A percentile compares a stretch with the other conserved stretches of the same genome.
Evolutionary conservation across 164 flowering plant genomes (phyloP).

Genomic region (Piper betle): DNA sequence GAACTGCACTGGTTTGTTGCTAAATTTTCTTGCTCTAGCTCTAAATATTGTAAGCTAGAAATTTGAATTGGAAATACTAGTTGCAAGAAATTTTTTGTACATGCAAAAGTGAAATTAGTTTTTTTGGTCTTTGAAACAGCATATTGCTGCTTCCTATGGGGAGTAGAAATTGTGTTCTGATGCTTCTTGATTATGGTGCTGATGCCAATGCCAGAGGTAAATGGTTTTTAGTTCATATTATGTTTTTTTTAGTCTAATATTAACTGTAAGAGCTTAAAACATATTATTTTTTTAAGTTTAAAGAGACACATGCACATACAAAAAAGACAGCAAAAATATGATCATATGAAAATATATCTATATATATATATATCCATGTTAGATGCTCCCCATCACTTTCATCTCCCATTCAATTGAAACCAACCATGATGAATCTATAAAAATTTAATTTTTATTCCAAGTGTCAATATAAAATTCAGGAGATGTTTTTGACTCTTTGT

Average conservation of each 20-base stretch:
- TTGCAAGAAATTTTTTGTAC: not conserved
- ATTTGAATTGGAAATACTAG: not conserved
- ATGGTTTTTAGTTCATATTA: not conserved
- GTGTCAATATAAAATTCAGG: not conserved
- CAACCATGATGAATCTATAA: not conserved
- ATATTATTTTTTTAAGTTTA: too few relatives aligned
- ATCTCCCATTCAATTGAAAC: not conserved
- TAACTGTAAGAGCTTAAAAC: too few relatives aligned
- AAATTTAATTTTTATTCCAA: too few relatives aligned
- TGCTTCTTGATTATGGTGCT: slow-evolving; percentile 74
- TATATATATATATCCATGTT: too few relatives aligned
- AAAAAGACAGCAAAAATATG: too few relatives aligned
- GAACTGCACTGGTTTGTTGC: slow-evolving; percentile 58
- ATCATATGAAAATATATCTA: too few relatives aligned
- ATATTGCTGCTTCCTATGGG: slow-evolving; percentile 76
- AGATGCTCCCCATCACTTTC: too few relatives aligned
- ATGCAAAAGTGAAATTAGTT: not conserved
- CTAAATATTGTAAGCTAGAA: not conserved
- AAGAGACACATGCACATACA: too few relatives aligned
- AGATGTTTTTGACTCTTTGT: not conserved
- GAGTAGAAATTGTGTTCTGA: slow-evolving; percentile 58
- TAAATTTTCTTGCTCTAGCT: not conserved
- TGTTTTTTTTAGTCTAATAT: not conserved
- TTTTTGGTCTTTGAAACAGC: slow-evolving; percentile 33
- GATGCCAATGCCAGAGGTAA: slow-evolving; percentile 75